Conservation (phyloP, 2,329 filamentous ascomycete genomes). For the Colletotrichum navitas region DNA sequence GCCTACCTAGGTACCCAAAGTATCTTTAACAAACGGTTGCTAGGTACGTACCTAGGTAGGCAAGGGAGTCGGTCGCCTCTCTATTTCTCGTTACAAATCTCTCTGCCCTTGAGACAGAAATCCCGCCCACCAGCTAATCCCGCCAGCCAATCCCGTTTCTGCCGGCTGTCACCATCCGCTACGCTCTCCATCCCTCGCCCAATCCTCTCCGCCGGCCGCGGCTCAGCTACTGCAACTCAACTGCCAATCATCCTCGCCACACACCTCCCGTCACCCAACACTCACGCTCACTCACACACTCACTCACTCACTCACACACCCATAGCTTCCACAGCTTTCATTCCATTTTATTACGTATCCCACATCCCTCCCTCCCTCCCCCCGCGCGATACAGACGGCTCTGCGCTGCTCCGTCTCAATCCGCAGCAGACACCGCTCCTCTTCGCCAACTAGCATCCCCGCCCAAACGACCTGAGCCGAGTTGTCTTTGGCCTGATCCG, state of each 20-base stretch:
- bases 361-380: neutral
- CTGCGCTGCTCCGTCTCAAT: neutral
- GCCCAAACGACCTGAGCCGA: neutral
- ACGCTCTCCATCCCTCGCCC: too few species aligned
- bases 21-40: too few species aligned
- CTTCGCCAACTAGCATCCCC: neutral
- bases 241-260: neutral
- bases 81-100: too few species aligned
- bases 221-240: too few species aligned
- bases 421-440: neutral
- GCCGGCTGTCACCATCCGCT: too few species aligned
- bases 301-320: neutral
- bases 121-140: too few species aligned
- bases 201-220: neutral
- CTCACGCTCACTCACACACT: neutral
- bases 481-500: neutral
- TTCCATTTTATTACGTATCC: constrained; percentile 31
- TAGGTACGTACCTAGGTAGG: too few species aligned
- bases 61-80: too few species aligned
- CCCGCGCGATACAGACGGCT: constrained; percentile 11
- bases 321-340: neutral
- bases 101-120: too few species aligned
- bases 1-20: too few species aligned
- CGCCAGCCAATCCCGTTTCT: neutral
- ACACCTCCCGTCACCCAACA: neutral